Conservation (phyloP, 1,139 yeast genomes). For the Groenewaldozyma auringiensis region DNA sequence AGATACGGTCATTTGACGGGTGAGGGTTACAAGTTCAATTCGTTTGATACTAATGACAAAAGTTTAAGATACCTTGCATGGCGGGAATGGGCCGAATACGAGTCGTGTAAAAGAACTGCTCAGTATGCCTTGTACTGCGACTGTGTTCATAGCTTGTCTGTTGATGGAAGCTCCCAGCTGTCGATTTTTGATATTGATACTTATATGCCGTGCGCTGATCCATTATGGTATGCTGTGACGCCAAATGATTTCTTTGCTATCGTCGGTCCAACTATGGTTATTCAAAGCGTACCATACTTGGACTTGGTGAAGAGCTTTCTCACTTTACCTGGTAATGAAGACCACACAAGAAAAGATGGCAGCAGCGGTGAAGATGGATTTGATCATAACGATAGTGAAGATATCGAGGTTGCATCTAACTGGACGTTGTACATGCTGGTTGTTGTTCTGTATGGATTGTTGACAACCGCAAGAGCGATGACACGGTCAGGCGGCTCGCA, state of each 20-base stretch:
- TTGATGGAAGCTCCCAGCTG: conserved; percentile 15
- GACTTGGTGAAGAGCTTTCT: conserved; percentile 27
- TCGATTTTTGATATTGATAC: conserved; percentile 26
- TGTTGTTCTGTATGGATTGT: conserved; percentile 25
- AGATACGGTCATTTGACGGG: conserved; percentile 12
- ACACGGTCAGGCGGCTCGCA: conserved; percentile 13
- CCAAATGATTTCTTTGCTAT: conserved; percentile 24
- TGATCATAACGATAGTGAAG: conserved; percentile 1
- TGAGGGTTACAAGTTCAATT: conserved; percentile 22
- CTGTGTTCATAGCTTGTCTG: conserved; percentile 17
- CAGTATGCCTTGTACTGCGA: conserved; percentile 25
- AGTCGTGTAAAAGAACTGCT: conserved; percentile 26
- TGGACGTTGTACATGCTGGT: conserved; percentile 26
- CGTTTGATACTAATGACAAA: conserved; percentile 13
- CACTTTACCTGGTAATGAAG: conserved; percentile 27
- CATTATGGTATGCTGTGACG: conserved; percentile 26
- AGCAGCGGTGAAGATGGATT: conserved; percentile 1
- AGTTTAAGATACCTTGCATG: conserved; percentile 18
- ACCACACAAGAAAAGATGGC: conserved; percentile 7
- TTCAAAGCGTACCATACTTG: conserved; percentile 26
- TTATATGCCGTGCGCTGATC: conserved; percentile 27
- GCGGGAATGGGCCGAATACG: conserved; percentile 30
- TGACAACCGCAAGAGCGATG: conserved; percentile 24
- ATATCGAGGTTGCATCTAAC: not conserved
- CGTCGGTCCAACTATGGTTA: conserved; percentile 21